These are phyloP conservation scores for Thalassiosira exigua DNA, from an alignment of 352 stramenopile species.

Conservation along the genomic window DNA sequence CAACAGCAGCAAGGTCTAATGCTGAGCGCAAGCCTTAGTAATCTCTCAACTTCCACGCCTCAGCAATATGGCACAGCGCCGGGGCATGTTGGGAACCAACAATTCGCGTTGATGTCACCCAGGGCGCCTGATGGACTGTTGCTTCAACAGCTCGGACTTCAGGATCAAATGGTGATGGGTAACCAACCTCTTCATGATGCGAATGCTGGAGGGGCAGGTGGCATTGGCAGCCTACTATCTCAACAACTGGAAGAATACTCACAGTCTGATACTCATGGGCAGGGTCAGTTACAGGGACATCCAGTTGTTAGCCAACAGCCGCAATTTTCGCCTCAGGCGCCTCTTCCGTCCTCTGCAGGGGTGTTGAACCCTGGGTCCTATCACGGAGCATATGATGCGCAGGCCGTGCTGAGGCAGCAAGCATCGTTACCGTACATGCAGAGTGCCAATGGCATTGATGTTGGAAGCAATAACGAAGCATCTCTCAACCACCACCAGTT, in stretches of 20 bases:
- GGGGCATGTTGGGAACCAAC: constrained; percentile 10
- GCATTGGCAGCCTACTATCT: constrained; percentile 56
- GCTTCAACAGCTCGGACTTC: constrained; percentile 25
- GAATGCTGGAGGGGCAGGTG: constrained; percentile 17
- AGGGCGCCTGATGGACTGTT: constrained; percentile 24
- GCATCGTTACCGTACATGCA: constrained; percentile 12
- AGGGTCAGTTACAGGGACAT: constrained; percentile 2
- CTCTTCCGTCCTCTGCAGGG: no score
- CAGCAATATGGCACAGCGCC: neutral
- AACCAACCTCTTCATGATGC: no score
- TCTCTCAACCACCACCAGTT: no score
- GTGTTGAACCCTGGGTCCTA: constrained; percentile 33
- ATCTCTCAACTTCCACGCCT: constrained; percentile 35
- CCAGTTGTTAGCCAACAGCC: neutral
- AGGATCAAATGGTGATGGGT: constrained; percentile 38
- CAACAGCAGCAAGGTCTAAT: no score
- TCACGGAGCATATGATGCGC: constrained; percentile 8
- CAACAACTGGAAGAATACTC: constrained; percentile 60
- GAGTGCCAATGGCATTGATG: constrained; percentile 12
- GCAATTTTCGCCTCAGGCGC: constrained; percentile 6
- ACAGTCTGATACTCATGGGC: constrained; percentile 21
- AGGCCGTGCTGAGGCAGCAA: no score
- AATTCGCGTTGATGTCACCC: constrained; percentile 7
- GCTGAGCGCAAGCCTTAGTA: constrained; percentile 32
- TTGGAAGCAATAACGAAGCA: no score